phyloP scores from a whole-genome alignment of 1,139 yeast species.

The Candida albicans region DNA sequence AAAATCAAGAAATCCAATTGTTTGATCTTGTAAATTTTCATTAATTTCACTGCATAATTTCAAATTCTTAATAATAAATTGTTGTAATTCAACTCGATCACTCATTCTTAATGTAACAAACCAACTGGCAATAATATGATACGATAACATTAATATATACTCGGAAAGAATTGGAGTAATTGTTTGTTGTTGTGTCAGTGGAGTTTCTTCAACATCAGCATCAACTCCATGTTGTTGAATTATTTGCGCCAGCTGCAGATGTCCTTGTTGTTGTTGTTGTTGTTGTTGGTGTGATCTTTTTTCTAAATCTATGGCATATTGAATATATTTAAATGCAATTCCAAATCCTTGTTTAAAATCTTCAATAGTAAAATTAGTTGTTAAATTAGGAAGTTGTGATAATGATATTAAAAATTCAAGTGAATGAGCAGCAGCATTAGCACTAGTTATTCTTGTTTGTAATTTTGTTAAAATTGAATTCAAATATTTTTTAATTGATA shows the following conservation, averaged over 20 bases:
- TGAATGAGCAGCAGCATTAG: constrained; percentile 70
- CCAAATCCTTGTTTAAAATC: constrained; percentile 82
- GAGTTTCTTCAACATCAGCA: constrained; percentile 40
- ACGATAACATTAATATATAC: constrained; percentile 64
- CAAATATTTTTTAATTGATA: constrained; percentile 67
- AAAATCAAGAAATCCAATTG: constrained; percentile 66
- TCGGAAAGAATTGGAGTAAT: constrained; percentile 53
- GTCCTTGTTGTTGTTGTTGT: constrained; percentile 1
- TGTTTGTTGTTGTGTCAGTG: constrained; percentile 49
- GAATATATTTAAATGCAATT: constrained; percentile 77
- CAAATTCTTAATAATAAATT: constrained; percentile 63
- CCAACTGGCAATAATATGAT: constrained; percentile 71
- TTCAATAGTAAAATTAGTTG: constrained; percentile 71
- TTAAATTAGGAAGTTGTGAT: constrained; percentile 64
- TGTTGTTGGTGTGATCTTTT: constrained; percentile 17
- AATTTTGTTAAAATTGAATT: constrained; percentile 65
- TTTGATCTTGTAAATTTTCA: constrained; percentile 48
- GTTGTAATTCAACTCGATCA: constrained; percentile 59
- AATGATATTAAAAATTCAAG: constrained; percentile 71
- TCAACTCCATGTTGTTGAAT: constrained; percentile 43
- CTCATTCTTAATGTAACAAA: constrained; percentile 61
- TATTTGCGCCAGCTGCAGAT: constrained; percentile 1
- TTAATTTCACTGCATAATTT: constrained; percentile 35
- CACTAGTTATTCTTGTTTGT: constrained; percentile 72
- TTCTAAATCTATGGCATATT: constrained; percentile 59